Evolutionary conservation across 2,329 filamentous ascomycete genomes (phyloP), one percentile per base, ranked within the genome.

Genomic region (Claviceps cyperi): DNA sequence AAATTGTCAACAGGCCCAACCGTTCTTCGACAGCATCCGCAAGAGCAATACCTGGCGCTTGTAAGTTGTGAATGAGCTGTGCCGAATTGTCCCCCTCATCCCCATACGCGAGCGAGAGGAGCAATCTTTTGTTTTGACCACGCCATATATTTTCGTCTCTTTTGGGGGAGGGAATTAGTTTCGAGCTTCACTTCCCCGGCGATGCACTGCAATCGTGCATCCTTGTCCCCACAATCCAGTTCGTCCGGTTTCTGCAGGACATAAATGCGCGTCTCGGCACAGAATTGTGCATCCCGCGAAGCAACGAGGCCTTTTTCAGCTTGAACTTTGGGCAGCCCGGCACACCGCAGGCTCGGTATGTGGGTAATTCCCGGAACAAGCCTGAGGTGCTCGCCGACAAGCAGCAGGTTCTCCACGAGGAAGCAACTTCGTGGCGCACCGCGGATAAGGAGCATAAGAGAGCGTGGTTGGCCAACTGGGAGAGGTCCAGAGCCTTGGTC

Each of bases 1-100:
- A 21, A 1, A 2, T n/a, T 32, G 28, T 21, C 39, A 11, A 22
- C 22, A 74, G 72, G 67, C 65, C 4, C 58, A 56, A 21, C 66
- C 68, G 0, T 74, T 77, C 62, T 87, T 86, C 57, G 69, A 76
- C 36, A 59, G 62, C 3, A 74, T 86, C 47, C 70, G 84, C 55
- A 77, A 76, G 57, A 65, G 69, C 2, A 74, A 78, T 52, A 60
- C 69, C 11, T 95, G 89, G 89, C 81, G 91, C 54, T 68, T 94
- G 86, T 92, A 71, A 73, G 82, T 49, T 36, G 5, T 9, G 28
- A 32, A 28, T 15, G 45, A 47, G 36, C 14, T 24, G 13, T 17
- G 17, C 35, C 37, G 15, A 35, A 24, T 11, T 11, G 2, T 28
- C 22, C 6, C 39, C 19, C 13, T 5, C 11, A 41, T 13, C 19